Conservation (phyloP, 805 yeast genomes). For the Wickerhamomyces rabaulensis region DNA sequence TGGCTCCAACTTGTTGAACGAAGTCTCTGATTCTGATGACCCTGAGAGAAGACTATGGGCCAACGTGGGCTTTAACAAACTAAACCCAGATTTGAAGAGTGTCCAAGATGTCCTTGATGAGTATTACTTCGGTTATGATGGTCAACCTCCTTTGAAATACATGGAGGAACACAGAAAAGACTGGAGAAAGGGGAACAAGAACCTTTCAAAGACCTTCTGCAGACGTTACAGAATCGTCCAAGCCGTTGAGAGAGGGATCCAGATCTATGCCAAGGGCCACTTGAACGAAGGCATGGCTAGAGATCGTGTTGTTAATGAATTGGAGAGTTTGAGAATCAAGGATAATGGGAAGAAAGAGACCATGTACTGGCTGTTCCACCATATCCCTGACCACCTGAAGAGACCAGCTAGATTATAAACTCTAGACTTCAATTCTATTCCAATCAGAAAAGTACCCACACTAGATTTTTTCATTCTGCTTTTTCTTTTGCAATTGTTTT, state of each 20-base stretch:
- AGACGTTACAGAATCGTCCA: slow-evolving; percentile 22
- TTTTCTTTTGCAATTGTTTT: too few species aligned
- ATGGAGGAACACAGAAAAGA: slow-evolving; percentile 23
- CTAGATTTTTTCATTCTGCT: neutral
- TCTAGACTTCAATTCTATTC: neutral
- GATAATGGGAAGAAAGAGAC: slow-evolving; percentile 24
- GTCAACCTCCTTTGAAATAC: slow-evolving; percentile 24
- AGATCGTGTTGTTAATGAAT: slow-evolving; percentile 18
- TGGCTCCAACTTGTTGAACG: neutral
- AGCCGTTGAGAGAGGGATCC: slow-evolving; percentile 22
- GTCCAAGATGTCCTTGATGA: slow-evolving; percentile 25
- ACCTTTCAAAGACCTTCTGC: slow-evolving; percentile 21
- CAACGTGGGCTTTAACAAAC: slow-evolving; percentile 12
- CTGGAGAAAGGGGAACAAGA: slow-evolving; percentile 25
- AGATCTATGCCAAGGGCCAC: slow-evolving; percentile 8
- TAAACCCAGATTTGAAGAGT: slow-evolving; percentile 21
- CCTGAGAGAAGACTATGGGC: slow-evolving; percentile 17
- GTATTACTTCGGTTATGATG: slow-evolving; percentile 22
- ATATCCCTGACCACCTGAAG: slow-evolving; percentile 22
- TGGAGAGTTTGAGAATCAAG: slow-evolving; percentile 19
- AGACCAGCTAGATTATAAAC: slow-evolving; percentile 4
- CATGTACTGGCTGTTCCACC: slow-evolving; percentile 27
- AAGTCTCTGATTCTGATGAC: slow-evolving; percentile 5
- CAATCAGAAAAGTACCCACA: neutral
- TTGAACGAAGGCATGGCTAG: slow-evolving; percentile 19